Evolutionary conservation across 2,329 filamentous ascomycete species (phyloP), one percentile per base, ranked within the genome.

Genomic region (Ascochyta pisi): DNA sequence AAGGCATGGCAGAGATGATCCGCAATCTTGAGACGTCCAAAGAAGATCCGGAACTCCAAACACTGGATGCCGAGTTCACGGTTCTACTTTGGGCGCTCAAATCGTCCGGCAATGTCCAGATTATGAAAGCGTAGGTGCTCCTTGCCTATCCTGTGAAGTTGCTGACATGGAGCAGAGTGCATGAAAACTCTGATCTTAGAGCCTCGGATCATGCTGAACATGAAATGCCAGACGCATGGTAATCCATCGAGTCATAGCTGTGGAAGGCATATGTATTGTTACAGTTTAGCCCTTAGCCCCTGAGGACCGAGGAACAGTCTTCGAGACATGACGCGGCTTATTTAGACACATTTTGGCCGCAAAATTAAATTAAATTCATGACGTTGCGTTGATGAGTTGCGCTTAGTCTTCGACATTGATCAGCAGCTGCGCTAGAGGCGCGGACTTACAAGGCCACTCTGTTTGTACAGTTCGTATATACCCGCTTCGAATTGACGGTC

Each of bases 31-130:
- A 65, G 19, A 60, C 51, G 13, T 63, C 54, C 46, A 55, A 54
- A 40, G 34, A 63, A 2, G 61, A 69, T 33, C 7, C 39, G 1
- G 46, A 58, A 1, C 54, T 71, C 4, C 56, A 65, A 9, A 29
- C 4, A 1, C 43, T 71, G 5, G 44, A 64, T 1, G 66, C 69
- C 38, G 19, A 53, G 2, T 6, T 26, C 2, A 60, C 66, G 43
- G 44, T 69, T 2, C 8, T 70, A 4, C 6, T 64, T 1, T 69
- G 66, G 65, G 64, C 55, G 1, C 54, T 70, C 10, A 67, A 62
- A 27, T 58, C 57, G 22, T 52, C 58, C 2, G 26, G 39, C 1
- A 24, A 41, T 6, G 24, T 65, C 27, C 22, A 55, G 9, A 12
- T 60, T 1, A 33, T 63, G 13, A 19, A 47, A 4, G 34, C 45